A percentile compares a stretch with the other conserved stretches of the same genome.
These are phyloP conservation scores for Asterophora lycoperdoides DNA, from an alignment of 768 basidiomycete species.

Conservation along the genomic window DNA sequence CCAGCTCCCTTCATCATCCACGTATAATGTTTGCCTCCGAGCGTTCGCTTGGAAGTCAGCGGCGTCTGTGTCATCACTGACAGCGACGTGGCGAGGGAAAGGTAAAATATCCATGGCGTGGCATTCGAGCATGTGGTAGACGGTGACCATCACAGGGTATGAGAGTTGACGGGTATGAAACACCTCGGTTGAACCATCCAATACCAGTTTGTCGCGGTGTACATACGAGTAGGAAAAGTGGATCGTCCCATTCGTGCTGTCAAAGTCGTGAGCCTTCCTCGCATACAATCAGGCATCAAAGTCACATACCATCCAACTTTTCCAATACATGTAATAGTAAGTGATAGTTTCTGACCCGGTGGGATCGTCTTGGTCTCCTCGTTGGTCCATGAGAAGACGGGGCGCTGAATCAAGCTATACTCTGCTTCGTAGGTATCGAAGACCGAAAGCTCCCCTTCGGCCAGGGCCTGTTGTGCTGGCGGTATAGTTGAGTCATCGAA, in stretches of 20 bases:
- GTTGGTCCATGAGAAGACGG: conserved; percentile 75
- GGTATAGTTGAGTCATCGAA: conserved; percentile 90
- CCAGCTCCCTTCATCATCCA: conserved; percentile 58
- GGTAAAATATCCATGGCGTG: conserved; percentile 78
- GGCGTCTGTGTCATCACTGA: conserved; percentile 15
- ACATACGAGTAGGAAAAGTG: conserved; percentile 81
- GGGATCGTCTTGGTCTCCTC: conserved; percentile 48
- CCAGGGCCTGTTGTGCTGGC: conserved; percentile 69
- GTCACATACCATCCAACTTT: conserved; percentile 84
- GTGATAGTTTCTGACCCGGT: conserved; percentile 65
- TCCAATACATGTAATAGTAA: conserved; percentile 75
- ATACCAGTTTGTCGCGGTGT: conserved; percentile 35
- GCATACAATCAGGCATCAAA: too few species aligned
- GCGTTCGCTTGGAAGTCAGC: conserved; percentile 19
- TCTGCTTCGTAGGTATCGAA: conserved; percentile 92
- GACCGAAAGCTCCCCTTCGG: conserved; percentile 76
- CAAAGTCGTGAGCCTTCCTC: conserved; percentile 11
- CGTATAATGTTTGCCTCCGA: conserved; percentile 28
- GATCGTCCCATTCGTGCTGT: conserved; percentile 72
- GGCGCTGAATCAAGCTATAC: conserved; percentile 68
- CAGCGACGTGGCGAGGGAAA: conserved; percentile 34
- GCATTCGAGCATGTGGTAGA: conserved; percentile 93
- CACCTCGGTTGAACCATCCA: conserved; percentile 34
- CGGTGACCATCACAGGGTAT: conserved; percentile 88
- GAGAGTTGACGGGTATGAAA: conserved; percentile 87